phyloP scores from a whole-genome alignment of 73 alveolate genomes.

The Halteria grandinella region DNA sequence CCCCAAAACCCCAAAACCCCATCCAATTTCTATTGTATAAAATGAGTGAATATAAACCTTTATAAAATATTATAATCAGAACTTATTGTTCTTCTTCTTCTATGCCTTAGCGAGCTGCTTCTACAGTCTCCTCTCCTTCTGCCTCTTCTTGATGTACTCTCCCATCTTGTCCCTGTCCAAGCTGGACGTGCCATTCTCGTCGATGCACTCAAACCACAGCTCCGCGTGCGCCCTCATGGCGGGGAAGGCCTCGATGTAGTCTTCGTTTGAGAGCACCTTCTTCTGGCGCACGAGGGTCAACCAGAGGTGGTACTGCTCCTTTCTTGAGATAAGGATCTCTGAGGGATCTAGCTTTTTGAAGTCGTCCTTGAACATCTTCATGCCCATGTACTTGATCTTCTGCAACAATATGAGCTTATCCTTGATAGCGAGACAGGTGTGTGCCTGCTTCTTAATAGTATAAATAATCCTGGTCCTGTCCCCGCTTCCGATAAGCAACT shows the following conservation, averaged over 20 bases:
- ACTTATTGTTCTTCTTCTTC: background rate
- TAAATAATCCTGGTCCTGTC: background rate
- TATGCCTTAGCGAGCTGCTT: background rate
- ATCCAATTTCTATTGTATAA: too few species aligned
- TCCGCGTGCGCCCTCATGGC: background rate
- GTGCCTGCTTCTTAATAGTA: background rate
- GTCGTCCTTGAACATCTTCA: constrained; percentile 7
- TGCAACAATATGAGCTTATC: background rate
- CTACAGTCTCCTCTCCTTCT: background rate
- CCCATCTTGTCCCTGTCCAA: background rate
- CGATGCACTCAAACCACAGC: constrained; percentile 11
- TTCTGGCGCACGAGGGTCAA: background rate
- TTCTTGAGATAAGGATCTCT: background rate
- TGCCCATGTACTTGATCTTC: background rate
- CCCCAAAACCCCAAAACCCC: too few species aligned
- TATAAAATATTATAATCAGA: too few species aligned
- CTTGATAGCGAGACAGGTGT: background rate
- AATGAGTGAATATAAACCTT: too few species aligned
- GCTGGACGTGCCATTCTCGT: constrained; percentile 10
- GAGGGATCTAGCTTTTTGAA: background rate
- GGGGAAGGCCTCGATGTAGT: constrained; percentile 20
- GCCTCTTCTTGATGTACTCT: background rate
- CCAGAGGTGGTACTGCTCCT: background rate
- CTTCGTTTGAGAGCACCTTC: constrained; percentile 8
- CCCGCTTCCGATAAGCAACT: constrained; percentile 7